Base-by-base conservation (phyloP, 768 basidiomycete genomes). In the Postia placenta region DNA sequence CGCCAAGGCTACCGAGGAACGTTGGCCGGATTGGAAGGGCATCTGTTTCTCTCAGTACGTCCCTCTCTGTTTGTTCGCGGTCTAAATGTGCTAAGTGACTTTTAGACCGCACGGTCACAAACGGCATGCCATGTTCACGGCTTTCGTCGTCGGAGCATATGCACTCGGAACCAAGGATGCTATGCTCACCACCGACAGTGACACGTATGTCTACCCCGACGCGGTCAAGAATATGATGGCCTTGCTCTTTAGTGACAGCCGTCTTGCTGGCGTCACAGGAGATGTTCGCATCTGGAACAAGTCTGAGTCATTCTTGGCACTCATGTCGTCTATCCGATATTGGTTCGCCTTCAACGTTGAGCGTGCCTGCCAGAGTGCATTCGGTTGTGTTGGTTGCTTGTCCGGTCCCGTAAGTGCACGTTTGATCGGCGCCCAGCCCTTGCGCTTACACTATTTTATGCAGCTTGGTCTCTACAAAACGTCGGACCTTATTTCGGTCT, bases 301-400 rank as follows among this genome's bases (percentile, higher is more conserved):
- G 33, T 39, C 50, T 7, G 56, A 53, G 11, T 57, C 58, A 5
- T 55, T 60, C 42, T 46, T 60, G 22, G 56, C 58, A 11, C 56
- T 53, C 46, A 55, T 60, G 48, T 57, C 47, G 15, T 50, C 56
- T 9, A 33, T 60, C 11, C 48, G 51, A 5, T 57, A 60, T 46
- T 60, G 58, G 58, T 60, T 57, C 28, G 51, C 58, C 11, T 57
- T 57, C 41, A 60, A 60, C 22, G 53, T 54, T 20, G 53, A 54
- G 20, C 49, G 49, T 19, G 45, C 53, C 1, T 54, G 53, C 42
- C 53, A 54, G 49, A 50, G 49, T 20, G 45, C 41, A 7, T 54
- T 54, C 23, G 53, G 49, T 7, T 54, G 49, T 28, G 53, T 54
- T 22, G 45, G 45, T 15, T 50, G 53, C n/a, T 43, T 54, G 20